Base-by-base conservation (phyloP, 169 alveolate genomes). In the Eimeria falciformis region DNA sequence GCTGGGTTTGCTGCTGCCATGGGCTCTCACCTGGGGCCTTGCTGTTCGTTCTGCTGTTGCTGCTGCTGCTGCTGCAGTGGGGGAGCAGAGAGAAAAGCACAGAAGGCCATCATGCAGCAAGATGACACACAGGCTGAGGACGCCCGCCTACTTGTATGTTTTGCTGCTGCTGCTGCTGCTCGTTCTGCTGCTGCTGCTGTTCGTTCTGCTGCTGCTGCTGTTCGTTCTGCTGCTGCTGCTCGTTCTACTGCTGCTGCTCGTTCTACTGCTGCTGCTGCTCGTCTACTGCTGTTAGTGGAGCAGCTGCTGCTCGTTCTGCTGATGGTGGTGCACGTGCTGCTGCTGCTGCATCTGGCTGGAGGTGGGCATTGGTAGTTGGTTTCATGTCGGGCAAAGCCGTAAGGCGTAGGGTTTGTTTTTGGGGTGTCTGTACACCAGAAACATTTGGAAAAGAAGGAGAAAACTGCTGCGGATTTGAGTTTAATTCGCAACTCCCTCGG, bases 401-500 rank as follows among this genome's bases (percentile, higher is more conserved):
- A n/a, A n/a, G n/a, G n/a, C 7, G 62, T 50, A 14, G 62, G n/a
- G 62, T 50, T 7, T 50, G n/a, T 50, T 50, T 50, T 14, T 50
- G n/a, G n/a, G n/a, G n/a, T n/a, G n/a, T n/a, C n/a, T 17, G 17
- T 12, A 53, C 17, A 9, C 69, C 62, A 90, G 94, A 79, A 37
- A 23, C 94, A 90, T 23, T 53, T 90, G 17, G 55, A 43, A 27
- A 46, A 81, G 25, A 29, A 90, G 56, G 90, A 77, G 83, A 90
- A 90, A 62, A 90, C 94, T n/a, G 68, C 43, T 46, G 95, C 91
- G 21, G 98, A 97, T 84, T 90, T 95, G 27, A 93, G 85, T 23
- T 95, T 96, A 65, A 96, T 97, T 91, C 95, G 95, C 56, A 46
- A 78, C n/a, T 96, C 98, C 23, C 92, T 97, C 37, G 95, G 94